Evolutionary conservation across 202 grass and related monocot genomes (phyloP), one percentile per base, ranked within the genome.

Genomic region (Setaria viridis): DNA sequence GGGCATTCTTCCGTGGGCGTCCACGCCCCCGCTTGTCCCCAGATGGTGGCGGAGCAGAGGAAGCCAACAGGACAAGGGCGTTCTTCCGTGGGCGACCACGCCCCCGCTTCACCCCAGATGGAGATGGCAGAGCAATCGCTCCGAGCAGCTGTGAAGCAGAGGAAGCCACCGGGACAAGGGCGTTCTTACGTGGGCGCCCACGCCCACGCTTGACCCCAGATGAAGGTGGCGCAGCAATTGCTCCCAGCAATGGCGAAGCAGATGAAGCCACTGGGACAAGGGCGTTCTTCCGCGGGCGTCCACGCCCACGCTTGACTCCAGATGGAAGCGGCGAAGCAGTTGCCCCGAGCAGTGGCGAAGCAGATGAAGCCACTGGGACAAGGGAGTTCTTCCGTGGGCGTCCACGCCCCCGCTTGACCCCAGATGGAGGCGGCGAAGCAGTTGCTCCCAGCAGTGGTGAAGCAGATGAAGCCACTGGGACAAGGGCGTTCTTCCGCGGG

Each of bases 211-310:
- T 74, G 10, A 62, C 48, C 30, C 11, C 41, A 46, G 77, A 56
- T 25, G 45, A 21, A 63, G 78, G 13, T 25, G 8, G 39, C 20
- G 9, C 21, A 10, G 45, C 33, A 37, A 7, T n/a, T 1, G 60
- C 57, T 20, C 43, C 72, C 41, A 5, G 17, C 15, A 54, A 41
- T 12, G 14, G 39, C 7, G 37, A 17, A 17, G 20, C 42, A 29
- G 60, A 63, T 1, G 60, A 63, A 14, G 29, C 11, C 29, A 33
- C 29, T 3, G 29, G 60, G 1, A 37, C 17, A 5, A n/a, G 34
- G 2, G 50, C 20, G 11, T 33, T 7, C 64, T 82, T 78, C 12
- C n/a, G 64, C 10, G 83, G 88, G 42, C 78, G 79, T 21, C 83
- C 83, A 17, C 64, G 88, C 3, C 73, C 79, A 11, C 73, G 39